Base-by-base conservation (phyloP, 352 stramenopile species). In the Aphanomyces astaci region DNA sequence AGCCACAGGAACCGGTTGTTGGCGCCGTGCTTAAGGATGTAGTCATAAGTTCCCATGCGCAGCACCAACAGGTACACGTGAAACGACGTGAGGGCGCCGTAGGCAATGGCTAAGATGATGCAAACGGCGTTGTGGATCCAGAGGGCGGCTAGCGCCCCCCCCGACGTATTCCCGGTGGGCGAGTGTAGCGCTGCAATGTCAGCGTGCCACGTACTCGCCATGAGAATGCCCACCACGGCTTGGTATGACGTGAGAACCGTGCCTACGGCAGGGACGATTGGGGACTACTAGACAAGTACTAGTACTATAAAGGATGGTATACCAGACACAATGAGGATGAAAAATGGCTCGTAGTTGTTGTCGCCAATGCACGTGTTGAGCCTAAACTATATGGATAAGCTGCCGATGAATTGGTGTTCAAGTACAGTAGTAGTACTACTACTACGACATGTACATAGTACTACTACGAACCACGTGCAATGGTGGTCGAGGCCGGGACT, bases 331-430 rank as follows among this genome's bases (percentile, higher is more conserved):
- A 94, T 84, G 13, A 95, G 70, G 25, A 74, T 81, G 71, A 90
- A 95, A 56, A 95, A 95, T 4, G 85, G 75, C 56, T 88, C 84
- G 71, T 94, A 94, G 70, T 94, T 92, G 64, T 72, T 85, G 65
- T 89, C 82, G 11, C 78, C 84, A 52, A 94, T 92, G 72, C 86
- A 92, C 4, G 86, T 94, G 69, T 94, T 94, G 56, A 94, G 75
- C 84, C 60, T 66, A 56, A 15, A 57, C 28, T 11, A 5, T 10
- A 49, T 19, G 28, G 15, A 63, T 27, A 63, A 5, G 3, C 15
- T 27, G 9, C 4, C 22, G 19, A 22, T 22, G 33, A 32, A 51
- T 13, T 11, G 17, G 10, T 5, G 10, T 15, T 2, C 45, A 10
- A 24, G 28, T 66, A 66, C n/a, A n/a, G n/a, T n/a, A n/a, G n/a